Evolutionary conservation across 148 eudicot genomes (phyloP).

Genomic region (Vaccinium macrocarpon): DNA sequence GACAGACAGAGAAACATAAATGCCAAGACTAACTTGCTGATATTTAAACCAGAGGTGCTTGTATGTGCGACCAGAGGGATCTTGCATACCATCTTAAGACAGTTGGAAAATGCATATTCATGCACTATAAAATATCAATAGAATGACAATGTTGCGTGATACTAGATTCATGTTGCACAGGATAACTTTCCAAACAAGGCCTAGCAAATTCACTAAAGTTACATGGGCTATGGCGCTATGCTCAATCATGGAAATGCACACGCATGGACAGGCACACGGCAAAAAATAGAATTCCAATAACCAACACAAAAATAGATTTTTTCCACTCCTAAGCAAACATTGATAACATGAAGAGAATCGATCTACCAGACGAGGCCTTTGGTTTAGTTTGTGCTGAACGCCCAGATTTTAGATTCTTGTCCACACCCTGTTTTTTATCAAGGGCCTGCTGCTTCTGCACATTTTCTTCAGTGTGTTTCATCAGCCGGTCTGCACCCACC

Average conservation of each 20-base stretch:
- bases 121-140: not conserved
- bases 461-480: conserved; percentile 81
- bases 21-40: not conserved
- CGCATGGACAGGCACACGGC: not conserved
- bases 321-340: not conserved
- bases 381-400: conserved; percentile 74
- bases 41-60: not conserved
- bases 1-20: not conserved
- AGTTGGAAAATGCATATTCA: not conserved
- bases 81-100: not conserved
- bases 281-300: not conserved
- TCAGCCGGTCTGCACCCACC: conserved; percentile 81
- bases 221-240: not conserved
- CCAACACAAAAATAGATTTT: not conserved
- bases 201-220: not conserved
- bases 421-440: conserved; percentile 79
- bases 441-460: conserved; percentile 77
- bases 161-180: not conserved
- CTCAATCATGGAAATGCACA: not conserved
- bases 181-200: not conserved
- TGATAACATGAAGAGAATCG: conserved; percentile 5
- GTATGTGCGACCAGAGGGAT: not conserved
- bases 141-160: not conserved
- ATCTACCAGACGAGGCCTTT: conserved; percentile 66
- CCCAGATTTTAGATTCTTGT: conserved; percentile 70